Base-by-base conservation (phyloP, 1,284 basidiomycete genomes). In the Ceratobasidium sp. region DNA sequence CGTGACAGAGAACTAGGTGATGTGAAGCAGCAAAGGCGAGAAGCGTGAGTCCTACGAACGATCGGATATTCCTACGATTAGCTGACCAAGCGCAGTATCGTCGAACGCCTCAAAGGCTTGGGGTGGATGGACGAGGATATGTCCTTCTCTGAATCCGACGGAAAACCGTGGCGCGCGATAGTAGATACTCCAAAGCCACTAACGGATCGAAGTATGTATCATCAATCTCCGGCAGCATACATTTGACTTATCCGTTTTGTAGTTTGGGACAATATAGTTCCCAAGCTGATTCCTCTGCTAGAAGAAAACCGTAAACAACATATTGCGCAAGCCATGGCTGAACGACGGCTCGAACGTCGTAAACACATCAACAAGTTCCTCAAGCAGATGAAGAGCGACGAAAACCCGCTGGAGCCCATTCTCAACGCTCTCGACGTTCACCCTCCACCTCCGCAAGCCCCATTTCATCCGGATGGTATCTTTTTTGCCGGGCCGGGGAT, bases 231-330 rank as follows among this genome's bases (percentile, higher is more conserved):
- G n/a, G 2, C 37, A 32, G 9, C 13, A 34, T 46, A 1, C 17
- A 34, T 34, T 44, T 2, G n/a, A 44, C 69, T 34, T 22, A 71
- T 9, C 29, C 2, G n/a, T n/a, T 51, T 43, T 32, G 5, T 15
- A 71, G 69, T 32, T 29, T 71, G 69, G 69, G 19, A 8, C 1
- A 61, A 71, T 32, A 59, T 71, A 22, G 43, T 71, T 49, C 69
- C 69, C 1, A 61, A 71, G 29, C 56, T 71, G 8, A 59, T 17
- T 6, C 11, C 7, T 15, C 19, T 71, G 1, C 56, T 71, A 0
- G 69, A 71, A 56, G 69, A 61, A 17, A 71, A 71, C 22, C 69
- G 69, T 5, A 25, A 34, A 1, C 40, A 37, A 22, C 51, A 22
- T 11, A 34, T 40, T 8, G 68, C 57, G 40, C 11, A 43, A 5